Evolutionary conservation across 1,284 basidiomycete genomes (phyloP).

Genomic region (Boletellus deceptivus): DNA sequence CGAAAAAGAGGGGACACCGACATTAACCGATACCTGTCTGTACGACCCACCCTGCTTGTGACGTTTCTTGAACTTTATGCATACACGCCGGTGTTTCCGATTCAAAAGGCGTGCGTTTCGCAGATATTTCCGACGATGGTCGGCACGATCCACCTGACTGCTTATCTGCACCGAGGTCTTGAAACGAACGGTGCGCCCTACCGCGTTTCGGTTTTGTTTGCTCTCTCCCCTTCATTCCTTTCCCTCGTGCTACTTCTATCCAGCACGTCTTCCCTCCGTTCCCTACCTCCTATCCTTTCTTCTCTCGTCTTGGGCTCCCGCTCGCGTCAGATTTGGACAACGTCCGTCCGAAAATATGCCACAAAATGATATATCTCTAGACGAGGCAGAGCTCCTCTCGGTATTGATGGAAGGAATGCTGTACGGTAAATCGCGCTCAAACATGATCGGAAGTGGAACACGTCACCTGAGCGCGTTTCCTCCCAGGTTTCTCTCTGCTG

Average conservation of each 20-base stretch:
- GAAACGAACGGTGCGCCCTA: too few species aligned
- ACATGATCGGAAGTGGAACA: not conserved
- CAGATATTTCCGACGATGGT: too few species aligned
- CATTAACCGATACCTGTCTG: too few species aligned
- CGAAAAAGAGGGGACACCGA: too few species aligned
- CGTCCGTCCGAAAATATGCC: slow-evolving; percentile 6
- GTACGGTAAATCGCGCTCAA: slow-evolving; percentile 16
- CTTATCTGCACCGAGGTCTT: too few species aligned
- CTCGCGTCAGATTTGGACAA: not conserved
- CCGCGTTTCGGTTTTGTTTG: too few species aligned
- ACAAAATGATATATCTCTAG: slow-evolving; percentile 12
- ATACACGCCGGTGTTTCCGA: too few species aligned
- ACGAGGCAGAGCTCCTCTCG: slow-evolving; percentile 22
- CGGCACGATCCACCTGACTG: too few species aligned
- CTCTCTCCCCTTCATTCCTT: not conserved
- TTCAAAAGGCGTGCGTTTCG: too few species aligned
- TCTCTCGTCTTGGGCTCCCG: not conserved
- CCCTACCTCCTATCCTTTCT: not conserved
- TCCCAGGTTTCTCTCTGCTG: slow-evolving; percentile 19
- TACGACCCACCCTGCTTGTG: too few species aligned
- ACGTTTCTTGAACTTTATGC: too few species aligned
- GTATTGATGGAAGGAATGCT: slow-evolving; percentile 20
- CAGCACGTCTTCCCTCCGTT: too few species aligned
- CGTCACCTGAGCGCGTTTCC: not conserved
- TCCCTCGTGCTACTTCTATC: not conserved